Conservation (phyloP, 2,329 filamentous ascomycete species). For the Apiospora arundinis region DNA sequence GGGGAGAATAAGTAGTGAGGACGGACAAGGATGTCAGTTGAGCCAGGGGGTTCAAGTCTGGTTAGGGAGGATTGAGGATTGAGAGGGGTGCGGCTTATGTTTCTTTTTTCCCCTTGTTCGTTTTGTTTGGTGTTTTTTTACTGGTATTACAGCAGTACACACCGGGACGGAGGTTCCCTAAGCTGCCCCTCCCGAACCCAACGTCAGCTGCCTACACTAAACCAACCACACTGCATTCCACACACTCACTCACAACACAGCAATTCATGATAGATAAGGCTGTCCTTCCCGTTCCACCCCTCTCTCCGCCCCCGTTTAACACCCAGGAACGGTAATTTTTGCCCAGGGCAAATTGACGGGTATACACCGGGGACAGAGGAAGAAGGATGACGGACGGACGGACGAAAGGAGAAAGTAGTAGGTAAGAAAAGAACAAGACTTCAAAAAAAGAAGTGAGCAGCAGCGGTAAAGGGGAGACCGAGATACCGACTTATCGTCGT, state of each 20-base stretch:
- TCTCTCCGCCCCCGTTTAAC: not conserved
- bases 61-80: too few species aligned
- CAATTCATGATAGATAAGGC: not conserved
- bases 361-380: too few species aligned
- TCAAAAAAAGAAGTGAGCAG: too few species aligned
- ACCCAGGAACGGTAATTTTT: not conserved
- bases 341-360: too few species aligned
- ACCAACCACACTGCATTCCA: too few species aligned
- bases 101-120: not conserved
- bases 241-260: not conserved
- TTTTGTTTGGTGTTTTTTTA: not conserved
- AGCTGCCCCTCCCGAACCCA: conserved; percentile 9
- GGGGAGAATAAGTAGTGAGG: not conserved
- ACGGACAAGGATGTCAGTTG: not conserved
- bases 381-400: too few species aligned
- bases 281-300: not conserved
- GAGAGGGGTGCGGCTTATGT: not conserved
- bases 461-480: not conserved
- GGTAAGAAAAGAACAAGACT: too few species aligned
- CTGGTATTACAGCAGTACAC: not conserved
- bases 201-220: not conserved
- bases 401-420: too few species aligned
- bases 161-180: not conserved
- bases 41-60: not conserved
- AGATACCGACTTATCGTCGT: not conserved